A percentile compares a stretch with the other conserved stretches of the same genome.
These are phyloP conservation scores for Sclerotinia minor DNA, from an alignment of 2,329 filamentous ascomycete genomes.

Conservation along the genomic window DNA sequence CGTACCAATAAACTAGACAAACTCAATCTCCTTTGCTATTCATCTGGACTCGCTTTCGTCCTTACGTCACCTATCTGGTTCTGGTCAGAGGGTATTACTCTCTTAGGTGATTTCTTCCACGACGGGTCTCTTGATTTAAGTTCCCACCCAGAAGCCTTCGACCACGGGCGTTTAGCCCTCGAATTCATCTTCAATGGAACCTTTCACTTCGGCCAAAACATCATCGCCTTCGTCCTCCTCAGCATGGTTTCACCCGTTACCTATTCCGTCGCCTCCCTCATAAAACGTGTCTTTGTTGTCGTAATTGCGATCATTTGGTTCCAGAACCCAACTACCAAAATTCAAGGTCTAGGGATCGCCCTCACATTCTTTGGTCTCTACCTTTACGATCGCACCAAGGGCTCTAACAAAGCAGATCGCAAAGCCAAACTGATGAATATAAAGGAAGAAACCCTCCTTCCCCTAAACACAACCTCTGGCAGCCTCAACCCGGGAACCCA, in stretches of 20 bases:
- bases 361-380: conserved; percentile 93
- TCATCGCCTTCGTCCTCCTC: conserved; percentile 87
- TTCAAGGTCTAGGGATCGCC: conserved; percentile 81
- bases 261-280: conserved; percentile 91
- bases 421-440: conserved; percentile 67
- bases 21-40: conserved; percentile 94
- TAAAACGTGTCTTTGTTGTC: conserved; percentile 97
- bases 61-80: conserved; percentile 91
- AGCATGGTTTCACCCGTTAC: conserved; percentile 95
- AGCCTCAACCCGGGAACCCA: conserved; percentile 24
- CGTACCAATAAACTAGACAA: conserved; percentile 86
- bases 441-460: conserved; percentile 41
- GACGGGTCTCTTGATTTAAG: conserved; percentile 72
- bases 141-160: conserved; percentile 62
- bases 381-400: conserved; percentile 89
- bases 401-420: conserved; percentile 83
- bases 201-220: conserved; percentile 95
- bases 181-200: conserved; percentile 97
- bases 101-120: conserved; percentile 75
- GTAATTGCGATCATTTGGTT: conserved; percentile 96
- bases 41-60: conserved; percentile 87
- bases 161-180: conserved; percentile 70
- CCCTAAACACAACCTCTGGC: conserved; percentile 27
- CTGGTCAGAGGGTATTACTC: conserved; percentile 78
- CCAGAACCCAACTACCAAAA: conserved; percentile 77